Evolutionary conservation across 768 basidiomycete species (phyloP).

Genomic region (Hygrophorus pudorinus): DNA sequence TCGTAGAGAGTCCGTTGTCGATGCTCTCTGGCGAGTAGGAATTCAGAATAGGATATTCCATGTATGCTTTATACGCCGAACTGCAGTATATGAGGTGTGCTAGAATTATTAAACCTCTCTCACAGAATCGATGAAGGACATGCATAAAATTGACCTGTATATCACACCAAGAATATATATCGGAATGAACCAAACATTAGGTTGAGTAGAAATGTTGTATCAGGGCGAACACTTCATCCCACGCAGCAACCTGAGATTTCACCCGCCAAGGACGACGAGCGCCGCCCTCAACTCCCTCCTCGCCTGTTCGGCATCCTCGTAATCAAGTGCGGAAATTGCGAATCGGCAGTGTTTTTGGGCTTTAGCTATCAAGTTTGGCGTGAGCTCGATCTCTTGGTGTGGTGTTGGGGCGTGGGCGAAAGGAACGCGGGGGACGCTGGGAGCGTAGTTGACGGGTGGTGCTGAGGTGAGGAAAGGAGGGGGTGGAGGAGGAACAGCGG

Average conservation of each 20-base stretch:
- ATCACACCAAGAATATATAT: too few species aligned
- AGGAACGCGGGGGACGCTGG: conserved; percentile 9
- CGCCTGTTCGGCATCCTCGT: conserved; percentile 86
- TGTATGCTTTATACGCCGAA: too few species aligned
- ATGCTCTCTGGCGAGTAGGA: too few species aligned
- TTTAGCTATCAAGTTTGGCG: conserved; percentile 56
- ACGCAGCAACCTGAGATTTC: background rate
- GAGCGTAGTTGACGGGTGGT: conserved; percentile 6
- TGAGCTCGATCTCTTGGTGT: conserved; percentile 34
- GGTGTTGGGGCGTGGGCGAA: conserved; percentile 18
- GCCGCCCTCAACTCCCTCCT: conserved; percentile 74
- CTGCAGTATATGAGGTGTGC: too few species aligned
- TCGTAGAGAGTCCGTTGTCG: too few species aligned
- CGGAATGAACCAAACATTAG: too few species aligned
- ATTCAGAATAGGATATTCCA: too few species aligned
- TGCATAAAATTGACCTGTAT: too few species aligned
- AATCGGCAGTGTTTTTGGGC: conserved; percentile 89
- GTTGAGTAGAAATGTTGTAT: too few species aligned
- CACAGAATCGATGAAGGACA: too few species aligned
- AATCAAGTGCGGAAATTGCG: conserved; percentile 92
- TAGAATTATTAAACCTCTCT: too few species aligned
- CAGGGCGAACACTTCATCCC: too few species aligned
- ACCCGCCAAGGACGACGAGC: conserved; percentile 53
- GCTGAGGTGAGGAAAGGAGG: conserved; percentile 9
- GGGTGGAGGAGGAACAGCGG: conserved; percentile 6